Base-by-base conservation (phyloP, 2,329 filamentous ascomycete species). In the Corinectria fuckeliana region DNA sequence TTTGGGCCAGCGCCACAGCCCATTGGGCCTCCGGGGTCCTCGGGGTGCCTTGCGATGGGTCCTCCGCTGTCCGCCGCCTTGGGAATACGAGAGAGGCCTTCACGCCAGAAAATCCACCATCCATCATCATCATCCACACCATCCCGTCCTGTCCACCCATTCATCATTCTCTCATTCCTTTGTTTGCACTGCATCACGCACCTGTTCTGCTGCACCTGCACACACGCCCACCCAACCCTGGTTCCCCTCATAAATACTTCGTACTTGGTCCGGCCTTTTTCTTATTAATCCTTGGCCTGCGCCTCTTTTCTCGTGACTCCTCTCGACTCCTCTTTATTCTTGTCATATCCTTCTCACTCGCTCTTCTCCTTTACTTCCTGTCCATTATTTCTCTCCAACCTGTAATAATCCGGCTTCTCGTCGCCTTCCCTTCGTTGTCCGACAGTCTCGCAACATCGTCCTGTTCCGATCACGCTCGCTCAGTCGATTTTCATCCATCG, bases 241-340 rank as follows among this genome's bases (percentile, higher is more conserved):
- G 61, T 60, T 64, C 34, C 58, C 42, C 23, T 45, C 42, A 28
- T 18, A 30, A 26, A 30, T 45, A 20, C 18, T 64, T 64, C 66
- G 6, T 6, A 55, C 52, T 64, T 62, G 52, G 48, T 63, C 56
- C 54, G 49, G 45, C 59, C 54, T 41, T 25, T 58, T 39, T 44
- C n/a, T n/a, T n/a, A n/a, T 36, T 36, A 16, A 26, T 66, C 54
- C 28, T 56, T 50, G 58, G 45, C 53, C 34, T 41, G 45, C 36
- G 21, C 61, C 50, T 44, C 60, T 61, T 44, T 44, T 67, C 60
- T 61, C 48, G 48, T 67, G 62, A 61, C 56, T 61, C 48, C 60
- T 63, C 55, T 66, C 58, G 56, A 57, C 63, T 63, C 50, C 28
- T 42, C n/a, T 50, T 32, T 30, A 28, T 58, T 23, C 55, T 13